Evolutionary conservation across 2,329 filamentous ascomycete genomes (phyloP).

Genomic region (Trichoderma arundinaceum): DNA sequence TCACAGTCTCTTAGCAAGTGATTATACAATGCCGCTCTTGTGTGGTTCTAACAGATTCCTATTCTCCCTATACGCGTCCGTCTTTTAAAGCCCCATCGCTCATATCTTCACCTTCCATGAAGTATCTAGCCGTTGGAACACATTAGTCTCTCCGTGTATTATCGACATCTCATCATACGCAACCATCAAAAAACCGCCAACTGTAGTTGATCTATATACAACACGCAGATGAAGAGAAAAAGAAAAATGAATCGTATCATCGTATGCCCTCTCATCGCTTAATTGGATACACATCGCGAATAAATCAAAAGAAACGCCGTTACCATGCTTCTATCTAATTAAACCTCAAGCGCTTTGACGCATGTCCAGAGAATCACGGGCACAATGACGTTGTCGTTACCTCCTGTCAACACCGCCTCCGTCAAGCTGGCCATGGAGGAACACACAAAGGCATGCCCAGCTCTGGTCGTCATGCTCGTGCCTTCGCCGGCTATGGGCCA

Average conservation of each 20-base stretch:
- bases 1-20: too few relatives aligned
- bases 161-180: not conserved
- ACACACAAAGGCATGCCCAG: conserved; percentile 74
- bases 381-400: conserved; percentile 98
- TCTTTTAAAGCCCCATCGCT: not conserved
- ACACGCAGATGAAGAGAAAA: conserved; percentile 2
- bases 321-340: conserved; percentile 35
- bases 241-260: not conserved
- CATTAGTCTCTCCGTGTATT: not conserved
- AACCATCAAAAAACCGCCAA: not conserved
- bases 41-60: not conserved
- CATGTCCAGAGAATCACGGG: conserved; percentile 92
- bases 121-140: not conserved
- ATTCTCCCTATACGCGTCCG: not conserved
- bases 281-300: not conserved
- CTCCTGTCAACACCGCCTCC: conserved; percentile 92
- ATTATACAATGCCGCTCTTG: not conserved
- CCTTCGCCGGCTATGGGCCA: conserved; percentile 66
- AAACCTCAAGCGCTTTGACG: conserved; percentile 76
- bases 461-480: conserved; percentile 38
- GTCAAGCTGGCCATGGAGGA: conserved; percentile 85
- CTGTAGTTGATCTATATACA: conserved; percentile 8
- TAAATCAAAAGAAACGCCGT: conserved; percentile 30
- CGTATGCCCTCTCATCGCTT: not conserved
- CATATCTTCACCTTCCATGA: not conserved